Evolutionary conservation across 371 early-diverging fungal genomes (phyloP), one percentile per base, ranked within the genome.

Genomic region (Rhizopus microsporus): DNA sequence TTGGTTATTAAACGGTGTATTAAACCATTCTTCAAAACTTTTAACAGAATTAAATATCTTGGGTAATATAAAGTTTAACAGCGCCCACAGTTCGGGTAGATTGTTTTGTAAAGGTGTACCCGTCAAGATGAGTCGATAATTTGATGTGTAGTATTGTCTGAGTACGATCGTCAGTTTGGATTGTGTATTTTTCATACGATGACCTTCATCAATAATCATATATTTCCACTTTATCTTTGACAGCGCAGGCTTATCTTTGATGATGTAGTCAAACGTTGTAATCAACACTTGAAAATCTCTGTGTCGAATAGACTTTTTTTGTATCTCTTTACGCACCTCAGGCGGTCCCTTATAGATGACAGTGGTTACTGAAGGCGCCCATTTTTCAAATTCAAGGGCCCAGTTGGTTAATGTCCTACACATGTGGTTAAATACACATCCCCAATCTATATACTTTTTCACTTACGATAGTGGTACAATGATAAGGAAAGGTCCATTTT

Each of bases 41-140:
- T 93, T 90, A 4, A 92, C 93, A 56, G 93, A 94, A 69, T 95
- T 92, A 80, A 99, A 99, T 48, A 98, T 91, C 52, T 85, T 88
- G 8, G 99, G 99, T 48, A 98, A 71, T 37, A 99, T 90, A 79
- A 99, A 99, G 77, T 99, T 98, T 23, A 99, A 81, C 48, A 99
- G 73, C 0, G 98, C 88, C 99, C 99, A 99, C 58, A 99, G 71
- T 75, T 99, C 99, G 13, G 93, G 95, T n/a, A 99, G 80, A 72
- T 99, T 99, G 83, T 99, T 99, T 85, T 99, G 99, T 44, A 99
- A 75, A 4, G 99, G 99, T 1, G 99, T 99, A 59, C 99, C 99
- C 0, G 99, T 99, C 57, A 99, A 78, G 67, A 99, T 93, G 34
- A 99, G 82, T 38, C 99, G 90, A 69, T 97, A 97, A 29, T 94